Base-by-base conservation (phyloP, 1,284 basidiomycete genomes). In the Boletus smithii region DNA sequence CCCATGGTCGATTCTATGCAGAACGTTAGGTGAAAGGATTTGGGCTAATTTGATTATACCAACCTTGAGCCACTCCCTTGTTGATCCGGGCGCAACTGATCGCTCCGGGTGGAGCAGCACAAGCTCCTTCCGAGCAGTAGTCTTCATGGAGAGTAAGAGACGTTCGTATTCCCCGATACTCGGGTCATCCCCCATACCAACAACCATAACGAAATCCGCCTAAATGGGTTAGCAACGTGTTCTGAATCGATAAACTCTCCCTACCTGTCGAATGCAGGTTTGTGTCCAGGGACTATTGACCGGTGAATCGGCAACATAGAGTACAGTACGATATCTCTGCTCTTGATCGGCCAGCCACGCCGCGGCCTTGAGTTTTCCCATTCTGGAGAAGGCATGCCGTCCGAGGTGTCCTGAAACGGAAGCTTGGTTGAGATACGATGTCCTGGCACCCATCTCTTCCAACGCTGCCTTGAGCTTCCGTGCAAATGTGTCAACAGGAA, bases 301-400 rank as follows among this genome's bases (percentile, higher is more conserved):
- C 0, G 92, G 84, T 0, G 93, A 92, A 68, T 97, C 93, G 3
- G 90, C 94, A 18, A 97, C 91, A 64, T 97, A 97, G 9, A 97
- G 74, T 0, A 97, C 93, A 3, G 85, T 94, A 20, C 90, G 79
- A 62, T 88, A 94, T 61, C 89, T 81, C 69, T 97, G 91, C 65
- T 97, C 94, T 62, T 92, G 91, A 67, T 97, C 93, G 14, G 95
- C 91, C 6, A 97, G 73, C 94, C 94, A 97, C 7, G 89, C 90
- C 0, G 88, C 86, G 17, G 88, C 88, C 73, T 97, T 97, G 35
- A 97, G 76, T 66, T 95, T 95, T 3, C 93, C 94, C 81, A 97
- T 94, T 47, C 88, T 74, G 30, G 91, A 90, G 67, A 97, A 97
- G 0, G 93, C 91, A 70, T 97, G 93, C 37, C 88, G 79, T 8